phyloP scores from a whole-genome alignment of 2,329 filamentous ascomycete species.

The Penicillium sp. region DNA sequence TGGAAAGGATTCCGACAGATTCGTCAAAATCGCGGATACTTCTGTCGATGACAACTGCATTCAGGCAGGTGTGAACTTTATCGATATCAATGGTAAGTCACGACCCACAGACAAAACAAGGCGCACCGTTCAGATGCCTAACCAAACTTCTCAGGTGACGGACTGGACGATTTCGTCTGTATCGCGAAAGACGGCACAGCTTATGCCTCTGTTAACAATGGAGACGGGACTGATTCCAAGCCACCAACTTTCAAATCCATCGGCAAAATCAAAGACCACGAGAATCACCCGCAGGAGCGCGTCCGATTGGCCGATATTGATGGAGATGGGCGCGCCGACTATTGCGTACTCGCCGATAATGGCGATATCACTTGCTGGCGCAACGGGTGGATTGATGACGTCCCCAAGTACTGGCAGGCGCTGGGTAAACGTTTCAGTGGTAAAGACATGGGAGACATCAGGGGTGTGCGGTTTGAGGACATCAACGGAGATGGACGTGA shows the following conservation, averaged over 20 bases:
- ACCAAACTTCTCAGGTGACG: constrained; percentile 10
- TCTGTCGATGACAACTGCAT: neutral
- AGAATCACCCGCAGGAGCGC: neutral
- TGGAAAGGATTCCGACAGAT: neutral
- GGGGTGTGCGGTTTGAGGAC: constrained; percentile 19
- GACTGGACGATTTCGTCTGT: constrained; percentile 30
- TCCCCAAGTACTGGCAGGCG: constrained; percentile 37
- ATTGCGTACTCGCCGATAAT: constrained; percentile 25
- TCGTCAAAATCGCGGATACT: neutral
- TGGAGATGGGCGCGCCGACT: constrained; percentile 39
- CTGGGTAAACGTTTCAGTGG: constrained; percentile 27
- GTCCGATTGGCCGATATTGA: constrained; percentile 37
- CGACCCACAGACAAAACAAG: neutral
- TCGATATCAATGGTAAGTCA: constrained; percentile 27
- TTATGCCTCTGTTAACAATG: constrained; percentile 23
- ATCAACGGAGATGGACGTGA: constrained; percentile 27
- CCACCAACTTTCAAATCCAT: constrained; percentile 19
- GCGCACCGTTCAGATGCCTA: neutral
- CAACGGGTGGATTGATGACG: constrained; percentile 27
- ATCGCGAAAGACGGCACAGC: constrained; percentile 23
- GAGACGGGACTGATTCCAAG: constrained; percentile 20
- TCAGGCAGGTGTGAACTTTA: constrained; percentile 13
- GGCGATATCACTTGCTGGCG: constrained; percentile 35
- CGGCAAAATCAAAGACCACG: constrained; percentile 17
- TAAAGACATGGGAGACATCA: constrained; percentile 9